Base-by-base conservation (phyloP, 2,329 filamentous ascomycete species). In the Sporothrix pallida region DNA sequence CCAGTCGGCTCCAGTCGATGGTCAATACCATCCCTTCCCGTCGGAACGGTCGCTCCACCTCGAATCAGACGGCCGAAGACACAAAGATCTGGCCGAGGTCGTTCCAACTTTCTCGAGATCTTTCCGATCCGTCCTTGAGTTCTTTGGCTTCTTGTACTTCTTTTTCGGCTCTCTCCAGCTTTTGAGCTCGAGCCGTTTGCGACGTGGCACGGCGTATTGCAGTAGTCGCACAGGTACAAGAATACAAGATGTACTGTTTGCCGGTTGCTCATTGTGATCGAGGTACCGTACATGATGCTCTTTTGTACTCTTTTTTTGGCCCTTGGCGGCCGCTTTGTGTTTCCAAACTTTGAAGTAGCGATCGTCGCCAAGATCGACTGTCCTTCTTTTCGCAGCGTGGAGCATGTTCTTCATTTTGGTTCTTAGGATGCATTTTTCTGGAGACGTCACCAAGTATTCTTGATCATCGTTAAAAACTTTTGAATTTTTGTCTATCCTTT, bases 61-160 rank as follows among this genome's bases (percentile, higher is more conserved):
- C 31, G 31, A 37, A 13, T 48, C 42, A 48, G 62, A 67, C 62
- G 62, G 42, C 62, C 62, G 62, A 67, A 13, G 48, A 9, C n/a
- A 67, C 62, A 67, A 20, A 23, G 20, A 37, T 65, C 37, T 46
- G 37, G 37, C 60, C 31, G 37, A 46, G 10, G 42, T 65, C 31
- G 31, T 37, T 37, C 31, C 7, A 37, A 37, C 1, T 37, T 37
- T 37, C 31, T 37, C 31, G 31, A 37, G 3, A 37, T 3, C 31
- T 37, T 37, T 37, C 31, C 31, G 7, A 5, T 37, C 31, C 31
- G 31, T 65, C n/a, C 46, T n/a, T 23, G 63, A 50, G 2, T 31
- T 31, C 63, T 67, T 13, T 13, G 60, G 5, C n/a, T 26, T 67
- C 42, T 26, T 67, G 31, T 15, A 8, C 58, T 7, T 37, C 31